Percentiles rank a stretch among this genome's conserved stretches.
phyloP scores from a whole-genome alignment of 768 basidiomycete genomes.

The Lactarius evosmus region DNA sequence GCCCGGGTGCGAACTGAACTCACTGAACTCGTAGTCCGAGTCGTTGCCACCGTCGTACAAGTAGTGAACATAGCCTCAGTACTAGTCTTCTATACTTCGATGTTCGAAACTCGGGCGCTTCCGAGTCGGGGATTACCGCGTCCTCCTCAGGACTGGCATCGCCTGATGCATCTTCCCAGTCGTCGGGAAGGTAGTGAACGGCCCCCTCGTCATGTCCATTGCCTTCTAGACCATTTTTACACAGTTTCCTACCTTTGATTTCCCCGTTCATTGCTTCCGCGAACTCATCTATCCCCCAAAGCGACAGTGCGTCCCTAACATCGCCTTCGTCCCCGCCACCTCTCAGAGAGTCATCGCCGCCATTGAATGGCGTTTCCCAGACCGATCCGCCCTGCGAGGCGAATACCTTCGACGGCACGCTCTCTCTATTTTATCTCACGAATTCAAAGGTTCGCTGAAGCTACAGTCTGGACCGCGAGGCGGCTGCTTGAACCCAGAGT shows the following conservation, averaged over 20 bases:
- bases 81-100: too few species aligned
- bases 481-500: conserved; percentile 47
- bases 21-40: too few species aligned
- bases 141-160: neutral
- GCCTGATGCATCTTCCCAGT: conserved; percentile 39
- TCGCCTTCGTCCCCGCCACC: conserved; percentile 78
- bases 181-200: conserved; percentile 51
- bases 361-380: conserved; percentile 57
- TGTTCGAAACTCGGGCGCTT: too few species aligned
- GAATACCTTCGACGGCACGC: conserved; percentile 78
- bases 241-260: conserved; percentile 79
- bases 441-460: conserved; percentile 80
- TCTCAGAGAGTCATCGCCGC: conserved; percentile 73
- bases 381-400: conserved; percentile 51
- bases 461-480: conserved; percentile 63
- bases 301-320: conserved; percentile 73
- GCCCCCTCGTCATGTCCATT: conserved; percentile 61
- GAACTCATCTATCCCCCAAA: conserved; percentile 86
- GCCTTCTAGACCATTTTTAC: conserved; percentile 65
- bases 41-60: too few species aligned
- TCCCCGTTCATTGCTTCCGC: conserved; percentile 63
- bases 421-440: conserved; percentile 60
- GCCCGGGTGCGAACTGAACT: too few species aligned
- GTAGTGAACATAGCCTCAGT: too few species aligned
- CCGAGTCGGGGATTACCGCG: conserved; percentile 3